Conservation (phyloP, 2,329 filamentous ascomycete genomes). For the Monilinia aucupariae region DNA sequence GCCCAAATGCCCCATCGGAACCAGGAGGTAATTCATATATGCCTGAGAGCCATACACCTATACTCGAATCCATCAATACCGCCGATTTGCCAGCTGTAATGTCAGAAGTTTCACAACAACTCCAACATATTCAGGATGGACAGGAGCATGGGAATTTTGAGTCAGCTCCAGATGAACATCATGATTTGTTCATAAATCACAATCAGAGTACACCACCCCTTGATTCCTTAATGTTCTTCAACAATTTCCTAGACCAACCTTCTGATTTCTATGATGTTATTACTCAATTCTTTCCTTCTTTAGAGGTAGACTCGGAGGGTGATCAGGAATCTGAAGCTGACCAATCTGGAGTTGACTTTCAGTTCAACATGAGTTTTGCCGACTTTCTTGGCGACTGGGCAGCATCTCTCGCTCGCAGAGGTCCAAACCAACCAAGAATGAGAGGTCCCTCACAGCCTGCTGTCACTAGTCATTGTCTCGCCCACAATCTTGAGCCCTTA, state of each 20-base stretch:
- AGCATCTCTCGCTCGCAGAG: slow-evolving; percentile 8
- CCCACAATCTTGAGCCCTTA: slow-evolving; percentile 28
- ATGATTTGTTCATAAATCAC: slow-evolving; percentile 24
- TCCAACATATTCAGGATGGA: slow-evolving; percentile 33
- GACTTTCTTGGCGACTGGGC: slow-evolving; percentile 50
- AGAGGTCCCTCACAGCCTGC: slow-evolving; percentile 22
- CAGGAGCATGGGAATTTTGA: slow-evolving; percentile 29
- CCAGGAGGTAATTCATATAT: background rate
- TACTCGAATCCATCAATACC: background rate
- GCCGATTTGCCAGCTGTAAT: slow-evolving; percentile 28
- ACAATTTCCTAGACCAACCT: background rate
- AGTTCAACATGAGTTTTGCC: slow-evolving; percentile 44
- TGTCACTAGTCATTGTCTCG: slow-evolving; percentile 22
- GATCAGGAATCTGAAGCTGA: slow-evolving; percentile 28
- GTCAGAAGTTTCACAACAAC: slow-evolving; percentile 31
- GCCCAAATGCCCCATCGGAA: background rate
- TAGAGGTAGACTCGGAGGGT: slow-evolving; percentile 16
- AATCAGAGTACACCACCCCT: slow-evolving; percentile 32
- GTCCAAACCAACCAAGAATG: slow-evolving; percentile 11
- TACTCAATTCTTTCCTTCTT: slow-evolving; percentile 10
- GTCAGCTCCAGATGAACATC: slow-evolving; percentile 19
- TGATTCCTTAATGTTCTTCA: slow-evolving; percentile 20
- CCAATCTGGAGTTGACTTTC: slow-evolving; percentile 32
- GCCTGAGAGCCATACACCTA: background rate
- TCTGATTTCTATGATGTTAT: too few species aligned